These are phyloP conservation scores for Vigna hirtella DNA, from an alignment of 306 rosid genomes.

Conservation along the genomic window DNA sequence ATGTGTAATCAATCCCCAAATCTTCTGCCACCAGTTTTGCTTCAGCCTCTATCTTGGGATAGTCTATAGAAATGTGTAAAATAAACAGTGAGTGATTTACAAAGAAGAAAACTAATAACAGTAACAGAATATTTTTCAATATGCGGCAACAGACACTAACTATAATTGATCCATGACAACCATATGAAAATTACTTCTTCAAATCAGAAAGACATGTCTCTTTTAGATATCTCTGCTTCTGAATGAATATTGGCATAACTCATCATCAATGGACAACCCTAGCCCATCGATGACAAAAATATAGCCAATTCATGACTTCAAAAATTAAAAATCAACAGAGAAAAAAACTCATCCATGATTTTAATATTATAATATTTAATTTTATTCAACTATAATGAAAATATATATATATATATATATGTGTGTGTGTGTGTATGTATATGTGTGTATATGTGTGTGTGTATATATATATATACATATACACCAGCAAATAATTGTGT, in stretches of 20 bases:
- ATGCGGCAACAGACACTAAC: conserved; percentile 19
- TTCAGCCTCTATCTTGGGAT: conserved; percentile 90
- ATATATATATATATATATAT: too few species aligned
- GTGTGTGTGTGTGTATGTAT: too few species aligned
- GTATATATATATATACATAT: too few species aligned
- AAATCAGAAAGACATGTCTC: conserved; percentile 12
- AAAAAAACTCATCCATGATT: conserved; percentile 9
- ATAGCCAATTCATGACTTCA: background rate
- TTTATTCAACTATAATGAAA: background rate
- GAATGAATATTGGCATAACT: conserved; percentile 20
- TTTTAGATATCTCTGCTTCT: conserved; percentile 11
- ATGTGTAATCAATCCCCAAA: conserved; percentile 61
- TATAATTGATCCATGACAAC: conserved; percentile 7
- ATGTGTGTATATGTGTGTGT: too few species aligned
- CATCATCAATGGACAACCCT: conserved; percentile 25
- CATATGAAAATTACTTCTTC: conserved; percentile 20
- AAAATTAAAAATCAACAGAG: background rate
- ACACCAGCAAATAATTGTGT: background rate
- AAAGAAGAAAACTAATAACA: conserved; percentile 29
- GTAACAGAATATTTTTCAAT: conserved; percentile 26
- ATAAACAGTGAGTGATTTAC: conserved; percentile 40
- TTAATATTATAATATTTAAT: conserved; percentile 6
- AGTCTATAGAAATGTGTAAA: conserved; percentile 60
- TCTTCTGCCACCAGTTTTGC: conserved; percentile 81
- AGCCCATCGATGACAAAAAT: background rate